Base-by-base conservation (phyloP, 73 alveolate genomes). In the Paramecium primaurelia region DNA sequence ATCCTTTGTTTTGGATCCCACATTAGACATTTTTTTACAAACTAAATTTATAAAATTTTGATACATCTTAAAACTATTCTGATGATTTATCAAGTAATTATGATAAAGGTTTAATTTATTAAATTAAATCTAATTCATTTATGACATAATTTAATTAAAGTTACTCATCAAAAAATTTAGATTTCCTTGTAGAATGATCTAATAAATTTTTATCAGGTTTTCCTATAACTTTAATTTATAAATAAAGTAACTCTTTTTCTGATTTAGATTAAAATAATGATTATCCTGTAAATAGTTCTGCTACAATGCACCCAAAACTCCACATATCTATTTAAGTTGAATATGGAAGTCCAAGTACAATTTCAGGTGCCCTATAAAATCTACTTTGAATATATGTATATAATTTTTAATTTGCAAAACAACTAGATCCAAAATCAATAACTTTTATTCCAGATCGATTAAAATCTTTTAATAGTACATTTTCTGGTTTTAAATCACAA, bases 401-500 rank as follows among this genome's bases (percentile, higher is more conserved):
- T 47, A 93, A 37, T 86, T 94, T 95, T 85, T 93, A 95, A 58
- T 95, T 94, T 25, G 85, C 90, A 59, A 95, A 95, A 71, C 98
- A 95, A 12, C 96, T 86, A 28, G 97, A 93, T 38, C 99, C 99
- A 92, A 96, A 95, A 92, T 93, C 98, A 11, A 96, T 92, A 44
- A 95, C 94, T 83, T 95, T 95, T 16, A 95, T 95, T 49, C 95
- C 98, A 42, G 97, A 80, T 54, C 87, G 86, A 36, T 80, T 86
- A 36, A 94, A 92, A 75, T 93, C 92, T 75, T 93, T 95, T 93
- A 95, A 89, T 64, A 98, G 93, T 49, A 98, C 95, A 92, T 97
- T 97, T 86, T 96, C 99, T 25, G 99, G 99, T 54, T 97, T 97
- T 71, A 96, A 86, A 64, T 98, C 99, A 58, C 99, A 96, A 86